Percentiles rank a stretch among this genome's conserved stretches.
phyloP scores from a whole-genome alignment of 805 yeast genomes.

The Yamadazyma olivae region DNA sequence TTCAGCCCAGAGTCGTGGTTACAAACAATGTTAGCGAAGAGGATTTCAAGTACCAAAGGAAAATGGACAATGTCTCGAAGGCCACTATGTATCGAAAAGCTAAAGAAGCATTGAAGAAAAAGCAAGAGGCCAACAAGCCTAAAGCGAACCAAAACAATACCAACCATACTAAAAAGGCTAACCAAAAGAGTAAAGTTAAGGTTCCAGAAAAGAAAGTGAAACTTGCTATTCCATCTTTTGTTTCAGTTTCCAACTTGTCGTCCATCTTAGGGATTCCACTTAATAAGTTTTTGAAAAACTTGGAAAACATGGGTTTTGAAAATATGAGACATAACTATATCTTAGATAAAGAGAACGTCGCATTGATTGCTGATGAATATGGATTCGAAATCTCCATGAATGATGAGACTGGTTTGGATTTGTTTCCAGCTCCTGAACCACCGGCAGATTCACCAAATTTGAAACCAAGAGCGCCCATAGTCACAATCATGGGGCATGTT shows the following conservation, averaged over 20 bases:
- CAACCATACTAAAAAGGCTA: neutral
- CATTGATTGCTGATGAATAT: constrained; percentile 83
- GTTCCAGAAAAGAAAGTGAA: constrained; percentile 18
- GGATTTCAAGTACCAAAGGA: neutral
- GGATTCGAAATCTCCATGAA: constrained; percentile 61
- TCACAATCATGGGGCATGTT: constrained; percentile 98
- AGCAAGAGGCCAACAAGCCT: neutral
- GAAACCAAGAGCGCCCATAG: constrained; percentile 84
- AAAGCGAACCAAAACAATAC: constrained; percentile 3
- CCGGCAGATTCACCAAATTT: constrained; percentile 26
- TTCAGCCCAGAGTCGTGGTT: too few species aligned
- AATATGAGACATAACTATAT: constrained; percentile 70
- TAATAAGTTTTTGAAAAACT: constrained; percentile 52
- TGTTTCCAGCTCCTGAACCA: constrained; percentile 51
- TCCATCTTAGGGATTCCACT: constrained; percentile 65
- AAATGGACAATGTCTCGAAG: neutral
- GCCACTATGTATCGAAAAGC: constrained; percentile 6
- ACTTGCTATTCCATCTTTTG: constrained; percentile 66
- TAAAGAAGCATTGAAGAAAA: constrained; percentile 9
- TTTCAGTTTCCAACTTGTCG: constrained; percentile 77
- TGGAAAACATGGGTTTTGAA: constrained; percentile 72
- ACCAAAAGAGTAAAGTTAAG: neutral
- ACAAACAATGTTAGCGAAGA: neutral
- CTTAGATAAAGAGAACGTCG: constrained; percentile 81
- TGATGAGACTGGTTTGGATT: constrained; percentile 59